Base-by-base conservation (phyloP, 2,329 filamentous ascomycete genomes). In the Thielaviopsis cerberus region DNA sequence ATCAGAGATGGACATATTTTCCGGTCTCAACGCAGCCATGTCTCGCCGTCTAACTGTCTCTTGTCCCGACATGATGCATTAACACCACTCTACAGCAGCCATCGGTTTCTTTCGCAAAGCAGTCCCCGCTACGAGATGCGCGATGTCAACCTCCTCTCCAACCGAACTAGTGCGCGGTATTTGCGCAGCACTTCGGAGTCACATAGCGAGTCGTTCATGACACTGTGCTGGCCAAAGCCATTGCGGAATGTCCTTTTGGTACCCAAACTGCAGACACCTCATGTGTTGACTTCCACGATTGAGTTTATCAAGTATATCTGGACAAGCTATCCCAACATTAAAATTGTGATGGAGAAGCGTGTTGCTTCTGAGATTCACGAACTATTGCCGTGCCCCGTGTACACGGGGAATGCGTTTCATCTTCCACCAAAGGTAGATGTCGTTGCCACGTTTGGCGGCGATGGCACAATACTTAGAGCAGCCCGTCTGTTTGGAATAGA, bases 391-490 rank as follows among this genome's bases (percentile, higher is more conserved):
- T 89, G 89, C 62, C 86, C 89, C 4, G 77, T 94, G 48, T 90
- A 88, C 66, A 76, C 78, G 34, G 71, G 71, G 57, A 74, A 71
- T 57, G 68, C 76, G 1, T 64, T 73, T 30, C 74, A 73, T 23
- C 80, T 92, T 57, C 81, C 88, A 48, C 74, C 81, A 59, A 95
- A 92, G 71, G 84, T 94, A 60, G 92, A 98, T 66, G 75, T 96
- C 60, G 84, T 91, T 23, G 83, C 88, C 51, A 97, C 92, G 0
- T 81, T 98, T 54, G 92, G 92, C 57, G 92, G 92, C 50, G 92
- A 98, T 69, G 89, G 89, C 61, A 95, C 89, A 1, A 91, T 95
- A 57, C 71, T 95, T 53, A 86, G 87, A 61, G 89, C 89, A 0
- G 85, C 88, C 1, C 90, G 86, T 57, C 77, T 66, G 22, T 65